Evolutionary conservation across 2,329 filamentous ascomycete species (phyloP).

Genomic region (Exophiala spinifera): DNA sequence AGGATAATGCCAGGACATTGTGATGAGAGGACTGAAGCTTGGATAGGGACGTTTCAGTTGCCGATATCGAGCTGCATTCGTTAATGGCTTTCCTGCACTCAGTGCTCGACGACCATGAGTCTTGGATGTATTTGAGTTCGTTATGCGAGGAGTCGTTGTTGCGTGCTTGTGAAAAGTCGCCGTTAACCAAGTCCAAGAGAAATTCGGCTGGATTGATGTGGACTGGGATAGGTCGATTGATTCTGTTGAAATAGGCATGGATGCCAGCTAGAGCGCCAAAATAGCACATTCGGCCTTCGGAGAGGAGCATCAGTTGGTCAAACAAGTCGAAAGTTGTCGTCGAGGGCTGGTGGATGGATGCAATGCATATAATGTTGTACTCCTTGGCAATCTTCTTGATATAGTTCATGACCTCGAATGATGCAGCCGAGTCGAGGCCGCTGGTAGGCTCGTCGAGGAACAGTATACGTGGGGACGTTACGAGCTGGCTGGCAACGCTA

Average conservation of each 20-base stretch:
- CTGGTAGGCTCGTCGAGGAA: conserved; percentile 84
- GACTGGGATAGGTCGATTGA: conserved; percentile 62
- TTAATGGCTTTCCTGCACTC: conserved; percentile 7
- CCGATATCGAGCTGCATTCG: neutral
- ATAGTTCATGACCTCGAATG: conserved; percentile 72
- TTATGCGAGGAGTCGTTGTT: conserved; percentile 44
- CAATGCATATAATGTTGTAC: conserved; percentile 67
- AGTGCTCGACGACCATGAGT: conserved; percentile 48
- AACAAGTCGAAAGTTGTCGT: conserved; percentile 76
- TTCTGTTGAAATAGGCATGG: conserved; percentile 59
- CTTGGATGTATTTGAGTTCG: conserved; percentile 54
- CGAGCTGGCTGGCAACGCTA: conserved; percentile 75
- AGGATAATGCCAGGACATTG: conserved; percentile 42
- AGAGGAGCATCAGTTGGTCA: conserved; percentile 73
- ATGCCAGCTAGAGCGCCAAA: conserved; percentile 62
- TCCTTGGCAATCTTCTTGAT: conserved; percentile 61
- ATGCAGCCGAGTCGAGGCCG: conserved; percentile 74
- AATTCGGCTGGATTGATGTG: conserved; percentile 79
- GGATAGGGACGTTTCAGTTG: neutral
- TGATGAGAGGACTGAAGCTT: neutral
- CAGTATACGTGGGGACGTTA: conserved; percentile 75
- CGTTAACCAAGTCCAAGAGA: conserved; percentile 73
- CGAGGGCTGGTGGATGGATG: conserved; percentile 82
- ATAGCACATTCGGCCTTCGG: conserved; percentile 67
- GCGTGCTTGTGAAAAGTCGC: conserved; percentile 58